Evolutionary conservation across 2,329 filamentous ascomycete species (phyloP).

Genomic region (Pseudogymnoascus pannorum): DNA sequence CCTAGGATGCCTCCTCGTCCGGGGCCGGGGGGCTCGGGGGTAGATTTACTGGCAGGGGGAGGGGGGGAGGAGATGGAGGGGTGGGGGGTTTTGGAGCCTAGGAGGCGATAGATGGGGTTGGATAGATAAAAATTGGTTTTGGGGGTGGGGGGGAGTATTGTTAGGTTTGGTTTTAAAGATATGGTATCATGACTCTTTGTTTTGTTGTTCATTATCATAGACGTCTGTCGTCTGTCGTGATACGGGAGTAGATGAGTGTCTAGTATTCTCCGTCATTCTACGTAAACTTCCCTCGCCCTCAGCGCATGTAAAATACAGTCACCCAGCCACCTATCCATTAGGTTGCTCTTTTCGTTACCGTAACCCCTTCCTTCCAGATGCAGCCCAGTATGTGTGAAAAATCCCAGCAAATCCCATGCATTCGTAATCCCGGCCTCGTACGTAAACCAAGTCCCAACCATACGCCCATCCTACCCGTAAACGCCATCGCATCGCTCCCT

Average conservation of each 20-base stretch:
- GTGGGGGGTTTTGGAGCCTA: slow-evolving; percentile 26
- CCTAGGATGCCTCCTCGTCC: slow-evolving; percentile 24
- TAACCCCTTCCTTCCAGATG: not conserved
- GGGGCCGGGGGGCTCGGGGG: slow-evolving; percentile 1
- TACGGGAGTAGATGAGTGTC: too few relatives aligned
- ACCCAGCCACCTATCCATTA: too few relatives aligned
- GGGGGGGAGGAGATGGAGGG: slow-evolving; percentile 19
- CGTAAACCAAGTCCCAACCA: not conserved
- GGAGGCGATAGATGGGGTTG: not conserved
- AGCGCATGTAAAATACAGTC: too few relatives aligned
- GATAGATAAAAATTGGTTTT: not conserved
- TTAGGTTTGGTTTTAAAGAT: not conserved
- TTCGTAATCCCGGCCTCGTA: too few relatives aligned
- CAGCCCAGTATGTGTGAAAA: too few relatives aligned
- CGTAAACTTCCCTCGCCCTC: too few relatives aligned
- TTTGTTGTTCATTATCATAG: too few relatives aligned
- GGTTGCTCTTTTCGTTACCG: too few relatives aligned
- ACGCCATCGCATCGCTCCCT: too few relatives aligned
- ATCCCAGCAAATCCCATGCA: not conserved
- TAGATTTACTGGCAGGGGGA: slow-evolving; percentile 24
- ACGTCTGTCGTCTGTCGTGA: too few relatives aligned
- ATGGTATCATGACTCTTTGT: too few relatives aligned
- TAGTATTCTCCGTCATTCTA: too few relatives aligned
- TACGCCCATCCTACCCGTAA: not conserved
- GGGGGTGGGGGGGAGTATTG: not conserved